Conservation (phyloP, 2,329 filamentous ascomycete species). For the Epichloe aotearoae region DNA sequence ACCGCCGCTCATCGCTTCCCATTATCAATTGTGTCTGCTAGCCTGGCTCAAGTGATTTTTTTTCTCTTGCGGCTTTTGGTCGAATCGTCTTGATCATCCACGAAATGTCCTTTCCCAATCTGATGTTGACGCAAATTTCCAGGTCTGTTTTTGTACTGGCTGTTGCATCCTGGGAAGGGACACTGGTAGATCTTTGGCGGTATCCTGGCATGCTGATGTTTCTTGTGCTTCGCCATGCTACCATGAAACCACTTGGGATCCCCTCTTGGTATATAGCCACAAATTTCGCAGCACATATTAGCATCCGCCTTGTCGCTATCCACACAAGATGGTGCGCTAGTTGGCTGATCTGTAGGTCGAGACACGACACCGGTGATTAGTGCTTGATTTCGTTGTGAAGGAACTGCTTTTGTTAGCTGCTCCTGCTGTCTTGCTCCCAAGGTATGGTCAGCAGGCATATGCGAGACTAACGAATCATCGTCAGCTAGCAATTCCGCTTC, state of each 20-base stretch:
- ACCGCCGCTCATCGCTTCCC: background rate
- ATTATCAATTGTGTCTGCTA: background rate
- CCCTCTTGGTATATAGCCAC: constrained; percentile 41
- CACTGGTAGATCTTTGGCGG: constrained; percentile 38
- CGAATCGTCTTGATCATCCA: constrained; percentile 27
- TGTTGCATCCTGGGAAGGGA: constrained; percentile 38
- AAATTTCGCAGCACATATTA: constrained; percentile 34
- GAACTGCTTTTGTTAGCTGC: constrained; percentile 20
- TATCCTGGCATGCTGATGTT: constrained; percentile 32
- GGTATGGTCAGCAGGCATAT: no score
- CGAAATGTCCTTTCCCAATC: constrained; percentile 41
- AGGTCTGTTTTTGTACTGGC: constrained; percentile 40
- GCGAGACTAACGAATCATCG: no score
- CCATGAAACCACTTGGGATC: constrained; percentile 45
- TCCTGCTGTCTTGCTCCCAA: no score
- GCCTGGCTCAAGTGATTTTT: constrained; percentile 25
- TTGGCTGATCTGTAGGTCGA: background rate
- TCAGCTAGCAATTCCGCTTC: no score
- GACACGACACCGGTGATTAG: no score
- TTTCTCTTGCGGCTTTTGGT: constrained; percentile 32
- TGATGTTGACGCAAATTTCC: constrained; percentile 45
- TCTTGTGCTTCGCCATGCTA: constrained; percentile 43
- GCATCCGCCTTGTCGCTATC: constrained; percentile 23
- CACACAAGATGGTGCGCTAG: background rate
- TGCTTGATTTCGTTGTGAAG: background rate